Base-by-base conservation (phyloP, 2,329 filamentous ascomycete genomes). In the Tolypocladium amazonense region DNA sequence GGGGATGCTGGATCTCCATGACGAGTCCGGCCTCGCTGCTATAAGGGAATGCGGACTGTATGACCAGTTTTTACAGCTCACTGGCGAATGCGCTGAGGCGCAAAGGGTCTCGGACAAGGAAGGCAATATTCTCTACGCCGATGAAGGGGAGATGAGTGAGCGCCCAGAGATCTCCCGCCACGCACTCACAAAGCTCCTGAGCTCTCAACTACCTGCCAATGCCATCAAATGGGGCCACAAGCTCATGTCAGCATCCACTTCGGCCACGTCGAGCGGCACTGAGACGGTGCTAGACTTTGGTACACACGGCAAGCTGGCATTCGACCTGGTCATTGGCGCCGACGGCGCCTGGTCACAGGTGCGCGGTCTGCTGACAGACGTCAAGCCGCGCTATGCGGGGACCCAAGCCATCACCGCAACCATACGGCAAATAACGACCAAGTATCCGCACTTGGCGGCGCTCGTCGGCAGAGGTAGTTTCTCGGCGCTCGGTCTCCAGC, bases 1-100 rank as follows among this genome's bases (percentile, higher is more conserved):
- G 7, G 79, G 80, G 8, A 76, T 67, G 58, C 75, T 84, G 2
- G 80, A 83, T 62, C 70, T 84, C 1, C 79, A 83, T 63, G 69
- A 72, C 1, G 64, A 71, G 6, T 73, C 74, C 1, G 80, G 80
- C 0, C 74, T 79, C 6, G 66, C 69, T 2, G 80, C 77, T 0
- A 65, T 83, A 7, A 69, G 68, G 8, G 74, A 75, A 59, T 75
- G 74, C 12, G 78, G 76, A 0, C 68, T 82, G 12, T 76, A 68
- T 58, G 72, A 76, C 3, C 65, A 73, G 18, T 83, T 82, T 65
- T 57, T 69, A 1, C 64, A 70, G 43, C 64, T 75, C 30, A 73
- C 75, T 0, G 71, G 72, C 39, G 63, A 65, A 18, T 64, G 61
- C 3, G 61, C 57, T n/a, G 64, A 66, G 14, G 59, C 61, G 11